These are phyloP conservation scores for Mrakia blollopis DNA, from an alignment of 768 basidiomycete genomes.

Conservation along the genomic window DNA sequence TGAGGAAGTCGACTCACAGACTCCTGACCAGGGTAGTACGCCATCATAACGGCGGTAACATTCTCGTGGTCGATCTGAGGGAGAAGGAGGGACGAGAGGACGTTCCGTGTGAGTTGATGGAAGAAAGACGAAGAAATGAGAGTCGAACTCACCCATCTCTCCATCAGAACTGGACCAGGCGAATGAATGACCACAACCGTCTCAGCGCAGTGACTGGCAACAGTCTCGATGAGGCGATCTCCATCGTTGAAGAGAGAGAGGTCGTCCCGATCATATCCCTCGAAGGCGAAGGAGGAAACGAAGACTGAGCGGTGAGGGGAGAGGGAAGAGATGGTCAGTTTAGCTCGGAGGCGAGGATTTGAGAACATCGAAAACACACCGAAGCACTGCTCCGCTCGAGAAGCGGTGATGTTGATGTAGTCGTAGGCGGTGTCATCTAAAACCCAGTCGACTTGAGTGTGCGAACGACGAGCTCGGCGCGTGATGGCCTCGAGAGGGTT, in stretches of 20 bases:
- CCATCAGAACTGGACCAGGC: constrained; percentile 15
- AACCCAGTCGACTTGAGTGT: constrained; percentile 39
- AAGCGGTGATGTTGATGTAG: constrained; percentile 29
- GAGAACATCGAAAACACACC: not conserved
- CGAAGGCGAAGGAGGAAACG: constrained; percentile 41
- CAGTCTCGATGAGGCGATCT: constrained; percentile 21
- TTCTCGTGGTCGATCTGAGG: constrained; percentile 27
- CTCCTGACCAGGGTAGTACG: constrained; percentile 53
- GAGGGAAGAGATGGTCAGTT: not conserved
- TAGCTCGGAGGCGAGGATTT: not conserved
- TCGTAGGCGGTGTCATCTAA: constrained; percentile 39
- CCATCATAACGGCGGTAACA: constrained; percentile 24
- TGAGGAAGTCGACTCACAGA: constrained; percentile 42
- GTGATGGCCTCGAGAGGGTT: constrained; percentile 41
- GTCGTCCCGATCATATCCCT: constrained; percentile 41
- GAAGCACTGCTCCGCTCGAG: constrained; percentile 18
- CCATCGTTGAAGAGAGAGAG: constrained; percentile 29
- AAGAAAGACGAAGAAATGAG: not conserved
- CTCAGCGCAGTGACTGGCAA: constrained; percentile 21
- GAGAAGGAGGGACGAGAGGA: not conserved
- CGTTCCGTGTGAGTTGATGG: not conserved
- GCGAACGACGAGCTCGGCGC: constrained; percentile 35
- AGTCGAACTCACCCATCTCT: constrained; percentile 8
- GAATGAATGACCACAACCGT: constrained; percentile 24
- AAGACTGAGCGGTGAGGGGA: constrained; percentile 34